Percentiles rank a stretch among this genome's conserved stretches.
Evolutionary conservation across 495 filamentous ascomycete species (phyloP).

Genomic region (Aspergillus egyptiacus): DNA sequence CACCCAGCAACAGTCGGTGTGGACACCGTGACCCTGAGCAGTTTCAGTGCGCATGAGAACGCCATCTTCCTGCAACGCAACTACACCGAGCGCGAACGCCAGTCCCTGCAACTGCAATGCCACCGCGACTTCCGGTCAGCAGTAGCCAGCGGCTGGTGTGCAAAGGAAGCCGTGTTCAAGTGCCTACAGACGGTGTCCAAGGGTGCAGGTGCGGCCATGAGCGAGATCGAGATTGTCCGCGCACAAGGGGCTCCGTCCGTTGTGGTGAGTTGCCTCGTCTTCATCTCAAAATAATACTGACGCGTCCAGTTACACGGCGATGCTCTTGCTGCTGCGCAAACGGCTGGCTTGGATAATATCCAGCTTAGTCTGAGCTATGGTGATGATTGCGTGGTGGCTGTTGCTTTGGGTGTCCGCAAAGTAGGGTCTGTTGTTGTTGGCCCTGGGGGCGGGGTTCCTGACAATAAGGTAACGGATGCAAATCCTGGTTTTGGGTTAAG

Average conservation of each 20-base stretch:
- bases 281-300: too few relatives aligned
- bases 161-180: constrained; percentile 98
- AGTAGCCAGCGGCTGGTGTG: constrained; percentile 87
- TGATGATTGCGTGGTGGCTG: not conserved
- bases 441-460: too few relatives aligned
- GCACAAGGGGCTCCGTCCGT: constrained; percentile 27
- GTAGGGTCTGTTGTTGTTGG: too few relatives aligned
- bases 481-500: too few relatives aligned
- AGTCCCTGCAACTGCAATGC: constrained; percentile 76
- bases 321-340: not conserved
- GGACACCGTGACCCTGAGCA: constrained; percentile 38
- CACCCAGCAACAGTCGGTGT: not conserved
- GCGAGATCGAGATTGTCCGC: constrained; percentile 83
- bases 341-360: not conserved
- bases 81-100: constrained; percentile 73
- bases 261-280: not conserved
- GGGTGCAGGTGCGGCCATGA: constrained; percentile 79
- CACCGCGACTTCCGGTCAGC: constrained; percentile 68
- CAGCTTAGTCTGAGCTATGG: not conserved
- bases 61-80: constrained; percentile 89
- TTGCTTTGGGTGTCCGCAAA: not conserved
- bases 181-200: constrained; percentile 56
- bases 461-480: too few relatives aligned
- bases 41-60: constrained; percentile 59
- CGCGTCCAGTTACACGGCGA: not conserved